Evolutionary conservation across 768 basidiomycete species (phyloP).

Genomic region (Tephrocybe rancida): DNA sequence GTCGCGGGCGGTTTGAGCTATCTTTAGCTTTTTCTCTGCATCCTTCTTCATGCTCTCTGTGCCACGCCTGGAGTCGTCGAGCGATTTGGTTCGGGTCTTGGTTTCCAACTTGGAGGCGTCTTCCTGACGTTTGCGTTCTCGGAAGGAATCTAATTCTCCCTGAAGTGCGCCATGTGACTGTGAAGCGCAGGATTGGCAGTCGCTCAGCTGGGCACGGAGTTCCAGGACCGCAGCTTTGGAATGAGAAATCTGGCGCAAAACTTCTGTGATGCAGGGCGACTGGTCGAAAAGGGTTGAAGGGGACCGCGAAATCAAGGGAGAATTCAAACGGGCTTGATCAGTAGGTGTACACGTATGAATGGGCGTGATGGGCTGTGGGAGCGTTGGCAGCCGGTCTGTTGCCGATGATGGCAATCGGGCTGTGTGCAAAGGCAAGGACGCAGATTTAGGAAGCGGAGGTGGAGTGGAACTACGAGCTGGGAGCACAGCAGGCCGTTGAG

Average conservation of each 20-base stretch:
- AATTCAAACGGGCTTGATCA: slow-evolving; percentile 30
- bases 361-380: slow-evolving; percentile 25
- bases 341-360: slow-evolving; percentile 27
- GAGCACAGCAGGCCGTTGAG: slow-evolving; percentile 37
- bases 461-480: slow-evolving; percentile 70
- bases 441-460: slow-evolving; percentile 84
- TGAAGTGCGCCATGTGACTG: slow-evolving; percentile 70
- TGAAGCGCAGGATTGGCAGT: slow-evolving; percentile 56
- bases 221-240: slow-evolving; percentile 67
- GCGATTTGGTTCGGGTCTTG: slow-evolving; percentile 77
- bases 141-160: slow-evolving; percentile 69
- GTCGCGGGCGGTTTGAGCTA: slow-evolving; percentile 65
- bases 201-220: slow-evolving; percentile 67
- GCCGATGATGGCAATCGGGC: slow-evolving; percentile 41
- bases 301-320: slow-evolving; percentile 36
- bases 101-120: slow-evolving; percentile 78
- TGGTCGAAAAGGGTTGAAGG: slow-evolving; percentile 58
- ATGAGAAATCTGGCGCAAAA: slow-evolving; percentile 71
- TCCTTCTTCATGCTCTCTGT: slow-evolving; percentile 83
- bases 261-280: slow-evolving; percentile 71
- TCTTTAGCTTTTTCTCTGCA: slow-evolving; percentile 84
- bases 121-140: slow-evolving; percentile 79
- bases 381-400: slow-evolving; percentile 30
- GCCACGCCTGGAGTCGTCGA: slow-evolving; percentile 85
- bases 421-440: slow-evolving; percentile 74